These are phyloP conservation scores for Coemansia asiatica DNA, from an alignment of 192 early-diverging fungal genomes.

Conservation along the genomic window DNA sequence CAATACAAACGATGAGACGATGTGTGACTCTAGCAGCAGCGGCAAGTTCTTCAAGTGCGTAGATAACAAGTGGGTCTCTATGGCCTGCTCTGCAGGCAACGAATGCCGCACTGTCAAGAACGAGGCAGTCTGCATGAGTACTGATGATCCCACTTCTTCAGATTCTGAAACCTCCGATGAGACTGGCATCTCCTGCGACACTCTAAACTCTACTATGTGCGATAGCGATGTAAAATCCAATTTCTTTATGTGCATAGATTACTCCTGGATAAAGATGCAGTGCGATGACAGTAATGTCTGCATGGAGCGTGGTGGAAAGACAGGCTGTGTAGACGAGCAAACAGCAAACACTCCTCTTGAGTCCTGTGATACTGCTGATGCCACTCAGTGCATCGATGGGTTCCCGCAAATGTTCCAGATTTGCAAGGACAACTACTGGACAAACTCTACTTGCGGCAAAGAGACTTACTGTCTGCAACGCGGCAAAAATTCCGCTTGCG, in stretches of 20 bases:
- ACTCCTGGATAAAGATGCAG: conserved; percentile 38
- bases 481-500: conserved; percentile 16
- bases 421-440: conserved; percentile 45
- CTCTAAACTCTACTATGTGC: conserved; percentile 42
- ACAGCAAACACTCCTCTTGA: conserved; percentile 33
- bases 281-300: conserved; percentile 44
- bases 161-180: not conserved
- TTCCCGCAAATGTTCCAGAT: conserved; percentile 36
- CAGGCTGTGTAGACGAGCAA: conserved; percentile 29
- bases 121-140: conserved; percentile 34
- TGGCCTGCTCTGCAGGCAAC: conserved; percentile 28
- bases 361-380: conserved; percentile 22
- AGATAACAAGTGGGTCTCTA: conserved; percentile 25
- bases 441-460: conserved; percentile 37
- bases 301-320: conserved; percentile 26
- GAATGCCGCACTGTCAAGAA: conserved; percentile 32
- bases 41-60: conserved; percentile 31
- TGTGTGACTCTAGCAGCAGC: conserved; percentile 26
- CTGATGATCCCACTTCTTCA: conserved; percentile 18
- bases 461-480: conserved; percentile 27
- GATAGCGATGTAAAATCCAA: conserved; percentile 17
- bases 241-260: conserved; percentile 38
- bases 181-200: conserved; percentile 19
- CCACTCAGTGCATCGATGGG: conserved; percentile 32
- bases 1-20: conserved; percentile 17